phyloP scores from a whole-genome alignment of 2,329 filamentous ascomycete species.

The Exophiala sp. region DNA sequence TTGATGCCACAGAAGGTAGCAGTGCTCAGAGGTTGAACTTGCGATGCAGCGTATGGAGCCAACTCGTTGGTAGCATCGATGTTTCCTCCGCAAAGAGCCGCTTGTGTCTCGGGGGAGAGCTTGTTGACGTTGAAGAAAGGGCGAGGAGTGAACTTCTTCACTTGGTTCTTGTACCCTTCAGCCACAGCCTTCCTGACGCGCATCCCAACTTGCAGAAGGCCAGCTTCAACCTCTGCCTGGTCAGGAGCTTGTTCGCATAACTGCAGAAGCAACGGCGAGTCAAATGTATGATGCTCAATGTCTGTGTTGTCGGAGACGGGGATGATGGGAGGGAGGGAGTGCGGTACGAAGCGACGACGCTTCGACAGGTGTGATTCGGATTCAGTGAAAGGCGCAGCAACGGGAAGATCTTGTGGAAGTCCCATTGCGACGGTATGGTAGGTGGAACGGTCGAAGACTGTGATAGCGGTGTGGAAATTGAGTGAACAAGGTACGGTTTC shows the following conservation, averaged over 20 bases:
- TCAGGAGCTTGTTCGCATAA: constrained; percentile 36
- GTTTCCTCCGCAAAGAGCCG: constrained; percentile 19
- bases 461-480: no score
- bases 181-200: constrained; percentile 86
- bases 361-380: constrained; percentile 33
- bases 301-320: constrained; percentile 23
- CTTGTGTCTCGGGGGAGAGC: constrained; percentile 27
- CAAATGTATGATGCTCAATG: constrained; percentile 24
- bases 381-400: constrained; percentile 11
- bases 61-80: constrained; percentile 7
- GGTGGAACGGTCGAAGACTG: no score
- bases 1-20: constrained; percentile 27
- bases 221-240: constrained; percentile 58
- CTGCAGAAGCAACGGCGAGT: constrained; percentile 35
- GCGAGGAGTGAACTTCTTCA: constrained; percentile 28
- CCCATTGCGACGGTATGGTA: constrained; percentile 11
- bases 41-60: constrained; percentile 37
- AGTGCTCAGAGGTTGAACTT: constrained; percentile 49
- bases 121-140: constrained; percentile 25
- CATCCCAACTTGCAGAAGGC: constrained; percentile 89
- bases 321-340: constrained; percentile 32
- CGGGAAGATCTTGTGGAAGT: constrained; percentile 15
- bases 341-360: constrained; percentile 42
- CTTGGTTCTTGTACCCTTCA: constrained; percentile 71
- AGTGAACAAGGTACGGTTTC: background rate